Evolutionary conservation across 75 land plant species (phyloP).

Genomic region (Picea sitchensis): DNA sequence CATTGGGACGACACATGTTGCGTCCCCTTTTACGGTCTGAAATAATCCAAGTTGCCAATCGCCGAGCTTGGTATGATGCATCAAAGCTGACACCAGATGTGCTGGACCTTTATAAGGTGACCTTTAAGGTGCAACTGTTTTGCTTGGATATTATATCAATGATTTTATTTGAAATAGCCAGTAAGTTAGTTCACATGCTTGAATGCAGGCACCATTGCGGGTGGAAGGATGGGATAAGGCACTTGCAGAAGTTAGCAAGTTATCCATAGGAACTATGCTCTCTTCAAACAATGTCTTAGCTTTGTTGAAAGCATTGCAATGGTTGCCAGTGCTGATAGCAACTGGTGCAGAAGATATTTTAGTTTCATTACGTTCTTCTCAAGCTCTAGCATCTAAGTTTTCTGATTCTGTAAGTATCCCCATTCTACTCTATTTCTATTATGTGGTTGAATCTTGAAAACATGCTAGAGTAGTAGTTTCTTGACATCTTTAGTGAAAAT

Average conservation of each 20-base stretch:
- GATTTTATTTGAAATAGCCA: neutral
- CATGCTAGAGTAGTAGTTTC: neutral
- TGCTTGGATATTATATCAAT: neutral
- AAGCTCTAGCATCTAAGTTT: constrained; percentile 36
- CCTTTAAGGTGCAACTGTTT: neutral
- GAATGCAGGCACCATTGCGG: constrained; percentile 33
- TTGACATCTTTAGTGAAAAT: neutral
- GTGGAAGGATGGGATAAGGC: constrained; percentile 51
- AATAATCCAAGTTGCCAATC: constrained; percentile 40
- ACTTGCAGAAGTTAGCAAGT: constrained; percentile 33
- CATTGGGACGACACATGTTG: constrained; percentile 39
- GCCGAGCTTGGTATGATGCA: constrained; percentile 56
- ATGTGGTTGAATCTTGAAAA: neutral
- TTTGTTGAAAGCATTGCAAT: constrained; percentile 20
- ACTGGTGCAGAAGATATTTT: constrained; percentile 34
- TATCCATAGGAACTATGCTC: constrained; percentile 21
- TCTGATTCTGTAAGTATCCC: constrained; percentile 26
- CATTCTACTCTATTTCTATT: neutral
- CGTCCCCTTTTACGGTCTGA: constrained; percentile 43
- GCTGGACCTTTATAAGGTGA: constrained; percentile 41
- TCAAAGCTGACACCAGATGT: constrained; percentile 41
- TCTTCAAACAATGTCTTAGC: constrained; percentile 20
- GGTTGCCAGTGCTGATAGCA: constrained; percentile 32
- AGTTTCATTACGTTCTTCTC: constrained; percentile 32
- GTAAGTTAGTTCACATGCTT: neutral